Base-by-base conservation (phyloP, 768 basidiomycete species). In the Pleurotus djamor region DNA sequence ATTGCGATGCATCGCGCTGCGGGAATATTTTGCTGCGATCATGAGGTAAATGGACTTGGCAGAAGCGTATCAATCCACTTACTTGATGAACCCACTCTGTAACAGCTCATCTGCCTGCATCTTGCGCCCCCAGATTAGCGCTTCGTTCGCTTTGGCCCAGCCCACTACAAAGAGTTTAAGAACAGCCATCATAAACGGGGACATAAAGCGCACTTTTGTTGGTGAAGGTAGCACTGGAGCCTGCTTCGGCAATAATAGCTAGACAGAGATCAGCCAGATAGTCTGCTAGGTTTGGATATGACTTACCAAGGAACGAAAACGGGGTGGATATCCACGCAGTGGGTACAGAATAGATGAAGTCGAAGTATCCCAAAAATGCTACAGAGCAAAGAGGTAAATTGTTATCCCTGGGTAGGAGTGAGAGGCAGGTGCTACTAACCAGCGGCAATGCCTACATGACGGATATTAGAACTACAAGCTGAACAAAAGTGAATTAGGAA, bases 301-400 rank as follows among this genome's bases (percentile, higher is more conserved):
- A 62, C 64, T 7, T 10, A 79, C 85, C 88, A 17, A 91, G 68
- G 63, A 88, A 87, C 0, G 87, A 79, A 66, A 91, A 91, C 0
- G 87, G 88, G 0, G 84, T 77, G 37, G 83, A 82, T 4, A 91
- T 68, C 83, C 85, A 91, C 0, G 75, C 79, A 58, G 77, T 74
- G 2, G 85, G 83, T 60, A 89, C 68, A 28, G 83, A 78, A 63
- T 88, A 91, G 32, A 91, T 84, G 63, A 91, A 88, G 69, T 91
- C 89, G 60, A 89, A 89, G 60, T 87, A 82, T 1, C 88, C 87
- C n/a, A 88, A 71, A 64, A 85, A 83, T 2, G 83, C 88, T 87
- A 61, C 28, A 52, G 28, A 17, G 55, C 50, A 35, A 17, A 57
- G 34, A 47, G 41, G 5, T 55, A 45, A 47, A 8, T 5, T 51